These are phyloP conservation scores for Ceratocystis eucalypticola DNA, from an alignment of 2,329 filamentous ascomycete genomes.

Conservation along the genomic window DNA sequence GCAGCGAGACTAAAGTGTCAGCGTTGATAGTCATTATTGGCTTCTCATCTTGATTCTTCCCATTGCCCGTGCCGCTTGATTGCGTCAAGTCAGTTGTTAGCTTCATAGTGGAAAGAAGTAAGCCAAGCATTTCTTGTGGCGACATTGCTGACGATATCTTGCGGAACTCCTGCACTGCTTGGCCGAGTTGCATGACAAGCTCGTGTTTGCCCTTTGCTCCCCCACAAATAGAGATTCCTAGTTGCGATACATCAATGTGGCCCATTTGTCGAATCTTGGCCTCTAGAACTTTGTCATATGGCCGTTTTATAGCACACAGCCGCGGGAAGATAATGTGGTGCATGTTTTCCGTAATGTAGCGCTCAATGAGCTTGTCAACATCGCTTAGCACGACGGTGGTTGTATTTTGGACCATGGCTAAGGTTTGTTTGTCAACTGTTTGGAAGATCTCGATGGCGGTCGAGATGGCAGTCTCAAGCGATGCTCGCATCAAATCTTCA, in stretches of 20 bases:
- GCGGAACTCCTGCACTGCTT: conserved; percentile 77
- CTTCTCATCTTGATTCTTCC: conserved; percentile 31
- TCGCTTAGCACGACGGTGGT: conserved; percentile 86
- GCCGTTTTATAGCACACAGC: conserved; percentile 60
- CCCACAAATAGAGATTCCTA: conserved; percentile 75
- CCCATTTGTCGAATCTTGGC: conserved; percentile 86
- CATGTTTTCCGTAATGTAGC: conserved; percentile 85
- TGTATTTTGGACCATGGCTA: conserved; percentile 80
- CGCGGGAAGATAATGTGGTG: conserved; percentile 81
- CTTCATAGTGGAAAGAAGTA: conserved; percentile 69
- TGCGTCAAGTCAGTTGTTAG: conserved; percentile 51
- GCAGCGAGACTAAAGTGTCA: conserved; percentile 80
- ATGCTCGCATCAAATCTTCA: conserved; percentile 77
- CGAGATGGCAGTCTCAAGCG: conserved; percentile 82
- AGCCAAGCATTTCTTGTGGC: conserved; percentile 79
- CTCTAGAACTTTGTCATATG: conserved; percentile 79
- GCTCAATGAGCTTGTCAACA: conserved; percentile 87
- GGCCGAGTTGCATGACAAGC: conserved; percentile 59
- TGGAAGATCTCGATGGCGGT: conserved; percentile 93
- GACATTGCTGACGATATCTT: conserved; percentile 66
- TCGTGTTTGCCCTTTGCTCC: conserved; percentile 68
- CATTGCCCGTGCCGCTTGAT: conserved; percentile 28
- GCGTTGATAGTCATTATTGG: conserved; percentile 55
- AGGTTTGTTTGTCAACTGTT: conserved; percentile 84
- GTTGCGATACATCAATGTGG: conserved; percentile 83